These are phyloP conservation scores for Cercospora brassicicola DNA, from an alignment of 2,329 filamentous ascomycete genomes.

Conservation along the genomic window DNA sequence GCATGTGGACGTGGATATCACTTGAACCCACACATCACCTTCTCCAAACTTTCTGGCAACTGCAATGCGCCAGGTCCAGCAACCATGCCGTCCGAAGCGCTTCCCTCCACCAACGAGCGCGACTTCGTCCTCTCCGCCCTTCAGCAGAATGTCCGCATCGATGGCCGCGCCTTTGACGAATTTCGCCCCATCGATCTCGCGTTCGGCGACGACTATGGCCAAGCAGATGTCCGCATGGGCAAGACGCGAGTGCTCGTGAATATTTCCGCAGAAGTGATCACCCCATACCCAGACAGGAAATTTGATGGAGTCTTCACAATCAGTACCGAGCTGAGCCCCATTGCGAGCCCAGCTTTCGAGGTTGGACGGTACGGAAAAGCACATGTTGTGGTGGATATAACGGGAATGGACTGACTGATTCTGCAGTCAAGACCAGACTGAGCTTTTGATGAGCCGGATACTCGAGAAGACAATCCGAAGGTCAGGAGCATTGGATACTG, in stretches of 20 bases:
- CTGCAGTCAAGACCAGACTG: slow-evolving; percentile 49
- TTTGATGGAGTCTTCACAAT: slow-evolving; percentile 97
- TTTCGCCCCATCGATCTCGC: slow-evolving; percentile 74
- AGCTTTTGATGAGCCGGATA: slow-evolving; percentile 80
- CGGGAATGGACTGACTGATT: slow-evolving; percentile 64
- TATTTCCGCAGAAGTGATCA: slow-evolving; percentile 83
- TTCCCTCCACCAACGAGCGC: slow-evolving; percentile 85
- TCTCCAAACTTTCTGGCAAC: slow-evolving; percentile 2
- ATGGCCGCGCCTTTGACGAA: slow-evolving; percentile 77
- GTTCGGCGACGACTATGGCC: slow-evolving; percentile 89
- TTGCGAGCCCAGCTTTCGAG: slow-evolving; percentile 89
- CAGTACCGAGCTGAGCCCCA: slow-evolving; percentile 83
- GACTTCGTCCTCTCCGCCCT: slow-evolving; percentile 83
- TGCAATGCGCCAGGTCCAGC: neutral
- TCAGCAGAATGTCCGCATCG: slow-evolving; percentile 75
- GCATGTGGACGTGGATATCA: neutral
- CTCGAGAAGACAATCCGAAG: slow-evolving; percentile 93
- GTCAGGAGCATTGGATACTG: slow-evolving; percentile 88
- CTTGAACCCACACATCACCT: neutral
- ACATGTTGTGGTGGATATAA: slow-evolving; percentile 30
- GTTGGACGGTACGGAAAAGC: slow-evolving; percentile 61
- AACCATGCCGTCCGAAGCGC: slow-evolving; percentile 86
- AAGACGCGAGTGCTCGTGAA: slow-evolving; percentile 88
- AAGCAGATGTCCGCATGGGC: slow-evolving; percentile 81
- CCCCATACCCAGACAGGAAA: slow-evolving; percentile 81